These are phyloP conservation scores for Gymnopilus dilepis DNA, from an alignment of 768 basidiomycete genomes.

Conservation along the genomic window DNA sequence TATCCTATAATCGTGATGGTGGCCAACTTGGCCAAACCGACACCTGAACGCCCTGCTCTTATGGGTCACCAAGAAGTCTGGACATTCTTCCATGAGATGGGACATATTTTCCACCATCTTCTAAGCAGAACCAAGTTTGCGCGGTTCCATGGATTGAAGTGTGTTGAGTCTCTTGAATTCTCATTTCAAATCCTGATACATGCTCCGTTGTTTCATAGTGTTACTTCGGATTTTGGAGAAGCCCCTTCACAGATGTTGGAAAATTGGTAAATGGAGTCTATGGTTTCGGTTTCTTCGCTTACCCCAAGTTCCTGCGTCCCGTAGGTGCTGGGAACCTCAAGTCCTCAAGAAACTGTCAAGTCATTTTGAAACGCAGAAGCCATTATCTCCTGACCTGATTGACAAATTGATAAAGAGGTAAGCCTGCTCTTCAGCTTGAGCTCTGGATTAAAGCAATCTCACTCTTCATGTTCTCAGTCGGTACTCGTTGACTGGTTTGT, in stretches of 20 bases:
- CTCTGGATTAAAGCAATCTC: no score
- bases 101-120: constrained; percentile 73
- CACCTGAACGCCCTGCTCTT: constrained; percentile 77
- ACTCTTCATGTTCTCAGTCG: no score
- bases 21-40: constrained; percentile 87
- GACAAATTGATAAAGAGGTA: constrained; percentile 81
- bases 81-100: constrained; percentile 94
- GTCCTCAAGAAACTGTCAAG: constrained; percentile 80
- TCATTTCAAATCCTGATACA: not conserved
- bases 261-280: constrained; percentile 63
- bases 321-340: constrained; percentile 80
- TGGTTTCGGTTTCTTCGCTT: not conserved
- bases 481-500: constrained; percentile 82
- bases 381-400: constrained; percentile 74
- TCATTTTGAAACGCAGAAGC: constrained; percentile 77
- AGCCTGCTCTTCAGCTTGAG: no score
- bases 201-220: constrained; percentile 36
- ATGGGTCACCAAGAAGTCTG: constrained; percentile 88
- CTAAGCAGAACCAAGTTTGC: constrained; percentile 72
- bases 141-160: constrained; percentile 85
- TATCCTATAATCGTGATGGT: constrained; percentile 88
- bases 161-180: constrained; percentile 5
- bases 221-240: constrained; percentile 84
- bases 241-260: constrained; percentile 94
- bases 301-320: not conserved